Percentiles rank a stretch among this genome's conserved stretches.
These are phyloP conservation scores for Schizochytrium sp. DNA, from an alignment of 108 stramenopile genomes.

Conservation along the genomic window DNA sequence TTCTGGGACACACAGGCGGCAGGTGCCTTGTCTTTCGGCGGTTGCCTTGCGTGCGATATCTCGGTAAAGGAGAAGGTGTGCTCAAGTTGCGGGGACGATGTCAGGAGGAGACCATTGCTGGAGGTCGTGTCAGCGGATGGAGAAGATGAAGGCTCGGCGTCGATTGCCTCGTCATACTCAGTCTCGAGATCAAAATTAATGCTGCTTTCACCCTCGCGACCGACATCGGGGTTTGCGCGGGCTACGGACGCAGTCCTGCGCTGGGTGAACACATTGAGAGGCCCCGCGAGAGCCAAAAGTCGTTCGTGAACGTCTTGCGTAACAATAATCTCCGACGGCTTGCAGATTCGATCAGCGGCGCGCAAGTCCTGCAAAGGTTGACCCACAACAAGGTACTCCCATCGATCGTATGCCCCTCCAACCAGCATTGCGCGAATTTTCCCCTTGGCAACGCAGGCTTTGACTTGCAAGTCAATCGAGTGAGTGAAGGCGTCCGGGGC, in stretches of 20 bases:
- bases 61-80: background rate
- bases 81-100: background rate
- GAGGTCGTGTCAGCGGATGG: too few species aligned
- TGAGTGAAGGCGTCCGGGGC: too few species aligned
- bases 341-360: background rate
- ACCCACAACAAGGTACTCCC: conserved; percentile 14
- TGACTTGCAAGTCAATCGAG: background rate
- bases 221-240: too few species aligned
- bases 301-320: background rate
- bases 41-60: background rate
- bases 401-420: background rate
- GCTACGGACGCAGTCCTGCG: too few species aligned
- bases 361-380: background rate
- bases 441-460: background rate
- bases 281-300: background rate
- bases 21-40: too few species aligned
- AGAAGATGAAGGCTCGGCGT: too few species aligned
- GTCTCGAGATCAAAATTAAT: too few species aligned
- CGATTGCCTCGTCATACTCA: too few species aligned
- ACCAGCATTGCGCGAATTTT: background rate
- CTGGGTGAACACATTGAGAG: too few species aligned
- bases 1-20: too few species aligned
- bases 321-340: background rate
- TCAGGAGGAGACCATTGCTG: too few species aligned
- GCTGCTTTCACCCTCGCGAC: too few species aligned